phyloP scores from a whole-genome alignment of 257 asterid genomes.

The Ehretia macrophylla region DNA sequence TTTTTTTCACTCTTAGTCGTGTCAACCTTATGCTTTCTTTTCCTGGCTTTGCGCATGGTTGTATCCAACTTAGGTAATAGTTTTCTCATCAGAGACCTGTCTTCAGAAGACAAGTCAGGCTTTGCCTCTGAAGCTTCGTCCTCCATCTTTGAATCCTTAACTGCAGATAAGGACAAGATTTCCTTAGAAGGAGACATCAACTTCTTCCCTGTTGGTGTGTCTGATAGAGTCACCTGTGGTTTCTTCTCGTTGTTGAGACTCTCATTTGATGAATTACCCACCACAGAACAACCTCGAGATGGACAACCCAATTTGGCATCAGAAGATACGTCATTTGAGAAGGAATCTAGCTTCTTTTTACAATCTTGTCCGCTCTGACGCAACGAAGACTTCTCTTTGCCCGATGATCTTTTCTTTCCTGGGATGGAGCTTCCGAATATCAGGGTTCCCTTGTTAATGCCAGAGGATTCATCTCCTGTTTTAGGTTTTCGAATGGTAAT shows the following conservation, averaged over 20 bases:
- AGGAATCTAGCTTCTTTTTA: slow-evolving; percentile 34
- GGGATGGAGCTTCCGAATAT: slow-evolving; percentile 28
- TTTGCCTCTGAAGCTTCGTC: slow-evolving; percentile 35
- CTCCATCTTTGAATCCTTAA: slow-evolving; percentile 24
- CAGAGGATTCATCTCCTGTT: slow-evolving; percentile 37
- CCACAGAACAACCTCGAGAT: slow-evolving; percentile 41
- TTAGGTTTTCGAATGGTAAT: slow-evolving; percentile 50
- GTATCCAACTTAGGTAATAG: slow-evolving; percentile 40
- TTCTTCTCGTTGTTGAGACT: slow-evolving; percentile 31
- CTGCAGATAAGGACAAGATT: slow-evolving; percentile 27
- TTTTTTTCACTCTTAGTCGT: slow-evolving; percentile 34
- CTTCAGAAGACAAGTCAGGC: slow-evolving; percentile 26
- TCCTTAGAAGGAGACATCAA: slow-evolving; percentile 29
- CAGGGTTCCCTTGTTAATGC: slow-evolving; percentile 28
- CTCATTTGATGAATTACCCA: slow-evolving; percentile 33
- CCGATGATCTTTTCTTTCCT: slow-evolving; percentile 41
- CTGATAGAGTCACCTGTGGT: slow-evolving; percentile 28
- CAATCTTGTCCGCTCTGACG: slow-evolving; percentile 19
- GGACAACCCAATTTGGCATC: slow-evolving; percentile 25
- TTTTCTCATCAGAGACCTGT: slow-evolving; percentile 32
- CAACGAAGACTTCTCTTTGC: slow-evolving; percentile 36
- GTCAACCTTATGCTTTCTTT: slow-evolving; percentile 38
- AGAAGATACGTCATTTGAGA: slow-evolving; percentile 29
- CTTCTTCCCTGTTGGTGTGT: slow-evolving; percentile 23
- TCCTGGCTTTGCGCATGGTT: slow-evolving; percentile 30